Evolutionary conservation across 1,284 basidiomycete genomes (phyloP).

Genomic region (Rhodotorula sp.): DNA sequence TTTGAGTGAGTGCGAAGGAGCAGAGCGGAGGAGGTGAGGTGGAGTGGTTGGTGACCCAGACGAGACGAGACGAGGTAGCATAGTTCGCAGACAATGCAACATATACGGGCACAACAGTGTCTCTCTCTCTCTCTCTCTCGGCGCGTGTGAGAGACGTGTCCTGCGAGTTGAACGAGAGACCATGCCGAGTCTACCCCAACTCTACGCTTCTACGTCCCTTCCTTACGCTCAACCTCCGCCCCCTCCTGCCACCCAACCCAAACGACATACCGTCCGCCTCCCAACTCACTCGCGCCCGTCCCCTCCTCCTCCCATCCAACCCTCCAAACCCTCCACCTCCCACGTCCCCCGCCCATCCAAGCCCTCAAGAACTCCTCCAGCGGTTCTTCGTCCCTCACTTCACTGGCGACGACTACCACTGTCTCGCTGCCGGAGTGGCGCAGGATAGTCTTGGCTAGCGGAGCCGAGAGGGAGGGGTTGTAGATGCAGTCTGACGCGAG

Average conservation of each 20-base stretch:
- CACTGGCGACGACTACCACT: constrained; percentile 29
- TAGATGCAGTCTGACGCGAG: constrained; percentile 40
- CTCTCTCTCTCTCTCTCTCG: too few species aligned
- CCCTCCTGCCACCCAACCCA: constrained; percentile 25
- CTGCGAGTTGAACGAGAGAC: too few species aligned
- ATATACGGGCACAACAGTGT: too few species aligned
- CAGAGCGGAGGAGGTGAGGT: too few species aligned
- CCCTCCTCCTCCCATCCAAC: constrained; percentile 5
- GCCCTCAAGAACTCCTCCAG: constrained; percentile 25
- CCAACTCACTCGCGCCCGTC: not conserved
- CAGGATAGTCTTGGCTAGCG: constrained; percentile 31
- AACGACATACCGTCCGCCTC: constrained; percentile 3
- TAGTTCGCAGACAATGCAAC: not conserved
- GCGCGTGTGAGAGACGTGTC: too few species aligned
- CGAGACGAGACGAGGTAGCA: not conserved
- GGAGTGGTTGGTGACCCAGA: too few species aligned
- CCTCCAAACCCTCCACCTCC: constrained; percentile 22
- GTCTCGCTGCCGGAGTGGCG: constrained; percentile 4
- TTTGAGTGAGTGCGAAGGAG: constrained; percentile 5
- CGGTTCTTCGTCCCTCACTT: constrained; percentile 33
- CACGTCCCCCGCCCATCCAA: constrained; percentile 10
- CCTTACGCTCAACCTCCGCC: not conserved
- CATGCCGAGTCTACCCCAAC: too few species aligned
- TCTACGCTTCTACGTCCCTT: too few species aligned
- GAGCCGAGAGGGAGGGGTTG: constrained; percentile 32